Percentiles rank a stretch among this genome's conserved stretches.
phyloP scores from a whole-genome alignment of 116 monocot genomes.

The Zostera marina region DNA sequence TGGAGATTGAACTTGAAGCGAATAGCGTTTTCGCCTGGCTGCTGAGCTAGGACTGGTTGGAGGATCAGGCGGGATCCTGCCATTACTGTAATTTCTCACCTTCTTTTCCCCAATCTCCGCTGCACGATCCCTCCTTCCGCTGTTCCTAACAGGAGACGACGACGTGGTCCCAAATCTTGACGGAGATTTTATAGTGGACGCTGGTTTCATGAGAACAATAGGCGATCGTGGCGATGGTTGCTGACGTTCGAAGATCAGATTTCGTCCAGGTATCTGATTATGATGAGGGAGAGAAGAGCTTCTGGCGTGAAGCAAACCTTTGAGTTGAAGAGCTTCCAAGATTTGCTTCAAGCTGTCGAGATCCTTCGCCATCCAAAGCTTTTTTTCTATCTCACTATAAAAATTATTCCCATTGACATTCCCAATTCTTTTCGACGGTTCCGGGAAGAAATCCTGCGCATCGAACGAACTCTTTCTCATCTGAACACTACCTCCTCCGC shows the following conservation, averaged over 20 bases:
- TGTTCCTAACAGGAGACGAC: not conserved
- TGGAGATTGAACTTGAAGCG: slow-evolving; percentile 21
- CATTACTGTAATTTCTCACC: slow-evolving; percentile 1
- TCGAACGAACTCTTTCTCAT: slow-evolving; percentile 48
- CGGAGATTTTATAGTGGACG: not conserved
- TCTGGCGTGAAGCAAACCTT: slow-evolving; percentile 61
- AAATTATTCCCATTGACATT: slow-evolving; percentile 14
- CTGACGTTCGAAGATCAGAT: slow-evolving; percentile 11
- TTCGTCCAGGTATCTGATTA: not conserved
- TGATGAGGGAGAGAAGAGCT: slow-evolving; percentile 12
- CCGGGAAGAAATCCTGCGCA: slow-evolving; percentile 56
- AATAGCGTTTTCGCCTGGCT: slow-evolving; percentile 8
- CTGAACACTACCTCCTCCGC: too few relatives aligned
- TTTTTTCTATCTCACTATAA: slow-evolving; percentile 68
- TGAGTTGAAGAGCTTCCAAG: slow-evolving; percentile 80
- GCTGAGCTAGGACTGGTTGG: slow-evolving; percentile 23
- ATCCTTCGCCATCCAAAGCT: slow-evolving; percentile 48
- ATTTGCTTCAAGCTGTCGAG: slow-evolving; percentile 81
- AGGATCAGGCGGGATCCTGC: slow-evolving; percentile 7
- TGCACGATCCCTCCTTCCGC: too few relatives aligned
- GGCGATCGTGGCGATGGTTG: slow-evolving; percentile 14
- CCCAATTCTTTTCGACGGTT: slow-evolving; percentile 23
- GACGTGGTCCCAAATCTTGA: slow-evolving; percentile 7
- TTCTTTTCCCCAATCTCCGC: not conserved
- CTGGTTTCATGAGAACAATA: slow-evolving; percentile 44